Base-by-base conservation (phyloP, 495 filamentous ascomycete genomes). In the Aspergillus baeticus region DNA sequence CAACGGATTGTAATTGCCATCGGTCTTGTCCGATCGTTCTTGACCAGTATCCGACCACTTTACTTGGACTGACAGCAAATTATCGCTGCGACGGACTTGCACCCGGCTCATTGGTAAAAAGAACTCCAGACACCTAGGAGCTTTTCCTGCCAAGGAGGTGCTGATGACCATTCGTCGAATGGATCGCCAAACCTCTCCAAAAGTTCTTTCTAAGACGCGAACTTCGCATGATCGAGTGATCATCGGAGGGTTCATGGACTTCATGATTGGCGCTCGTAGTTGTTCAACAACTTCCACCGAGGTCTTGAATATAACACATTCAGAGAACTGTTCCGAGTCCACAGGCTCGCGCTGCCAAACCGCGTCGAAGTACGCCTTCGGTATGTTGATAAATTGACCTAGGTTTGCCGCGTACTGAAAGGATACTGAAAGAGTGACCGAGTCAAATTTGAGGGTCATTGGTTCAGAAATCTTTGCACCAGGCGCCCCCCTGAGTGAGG, bases 21-120 rank as follows among this genome's bases (percentile, higher is more conserved):
- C 73, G 0, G 70, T 72, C 37, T 66, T 66, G 29, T 60, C 56
- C 0, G 61, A 63, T 31, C 61, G 51, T 38, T 68, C 65, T 41
- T 78, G 72, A 22, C 64, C 67, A 13, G 70, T 72, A 58, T 78
- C 72, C 0, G 75, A 77, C 74, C 75, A 78, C 58, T 68, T 73
- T 10, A 75, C 41, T n/a, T 68, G 63, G 4, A 73, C 48, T 29
- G 70, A 60, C 10, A 63, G 63, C 7, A 70, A 63, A n/a, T 60
- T 54, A 14, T 64, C 54, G 36, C 65, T 58, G n/a, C 67, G 59
- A 15, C 58, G 61, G 15, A 77, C 56, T 55, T 71, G 74, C 3
- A 77, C 71, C 18, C 55, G 62, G 20, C 66, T 70, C 39, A 73
- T 48, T 11, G 75, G 75, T 41, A 78, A 62, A 48, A 75, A 78